Conservation (phyloP, 768 basidiomycete genomes). For the Chalciporus piperatus region DNA sequence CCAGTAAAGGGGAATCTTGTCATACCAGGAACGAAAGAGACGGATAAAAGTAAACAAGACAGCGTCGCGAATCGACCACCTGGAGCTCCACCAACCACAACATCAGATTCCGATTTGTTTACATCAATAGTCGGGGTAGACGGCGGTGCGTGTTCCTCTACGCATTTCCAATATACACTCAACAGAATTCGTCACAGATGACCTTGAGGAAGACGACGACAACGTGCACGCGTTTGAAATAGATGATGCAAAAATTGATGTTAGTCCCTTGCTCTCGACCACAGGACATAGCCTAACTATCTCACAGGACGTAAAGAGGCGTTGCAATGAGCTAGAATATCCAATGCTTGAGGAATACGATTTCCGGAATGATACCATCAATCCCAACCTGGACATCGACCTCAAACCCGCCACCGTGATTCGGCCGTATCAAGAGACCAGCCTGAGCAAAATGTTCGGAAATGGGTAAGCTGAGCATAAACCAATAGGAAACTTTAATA, state of each 20-base stretch:
- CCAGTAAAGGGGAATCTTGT: constrained; percentile 79
- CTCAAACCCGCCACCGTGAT: constrained; percentile 97
- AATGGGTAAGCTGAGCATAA: constrained; percentile 66
- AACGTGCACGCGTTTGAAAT: constrained; percentile 98
- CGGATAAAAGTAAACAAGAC: constrained; percentile 69
- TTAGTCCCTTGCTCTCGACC: constrained; percentile 32
- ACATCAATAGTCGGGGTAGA: constrained; percentile 97
- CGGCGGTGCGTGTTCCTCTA: constrained; percentile 50
- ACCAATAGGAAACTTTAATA: background rate
- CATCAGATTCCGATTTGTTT: constrained; percentile 76
- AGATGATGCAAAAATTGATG: constrained; percentile 90
- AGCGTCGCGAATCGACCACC: constrained; percentile 33
- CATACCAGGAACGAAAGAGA: constrained; percentile 82
- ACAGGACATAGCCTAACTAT: constrained; percentile 7
- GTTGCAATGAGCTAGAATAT: constrained; percentile 94
- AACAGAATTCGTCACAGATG: constrained; percentile 52
- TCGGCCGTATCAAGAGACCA: constrained; percentile 97
- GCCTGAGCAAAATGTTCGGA: constrained; percentile 98
- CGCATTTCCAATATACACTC: background rate
- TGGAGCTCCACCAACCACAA: constrained; percentile 25
- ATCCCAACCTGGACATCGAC: constrained; percentile 97
- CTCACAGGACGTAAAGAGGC: constrained; percentile 85
- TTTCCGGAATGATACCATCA: constrained; percentile 94
- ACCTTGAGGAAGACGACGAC: constrained; percentile 97
- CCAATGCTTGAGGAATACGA: constrained; percentile 99